Conservation (phyloP, 2,329 filamentous ascomycete genomes). For the Pseudocercospora macadamiae region DNA sequence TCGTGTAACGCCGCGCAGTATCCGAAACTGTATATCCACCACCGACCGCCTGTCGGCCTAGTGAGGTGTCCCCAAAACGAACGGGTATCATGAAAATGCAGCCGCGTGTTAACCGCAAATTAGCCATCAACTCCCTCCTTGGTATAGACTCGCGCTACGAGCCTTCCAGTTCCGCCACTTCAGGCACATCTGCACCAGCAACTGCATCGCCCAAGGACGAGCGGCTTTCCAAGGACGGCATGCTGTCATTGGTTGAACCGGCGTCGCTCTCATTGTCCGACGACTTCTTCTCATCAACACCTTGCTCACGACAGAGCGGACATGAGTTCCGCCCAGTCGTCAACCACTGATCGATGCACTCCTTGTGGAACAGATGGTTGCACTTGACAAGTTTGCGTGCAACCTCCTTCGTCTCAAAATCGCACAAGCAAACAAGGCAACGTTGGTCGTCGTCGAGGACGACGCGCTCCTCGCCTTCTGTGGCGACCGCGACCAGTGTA, state of each 20-base stretch:
- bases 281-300: conserved; percentile 55
- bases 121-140: conserved; percentile 11
- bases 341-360: conserved; percentile 74
- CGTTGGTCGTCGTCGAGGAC: conserved; percentile 50
- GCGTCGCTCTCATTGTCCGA: conserved; percentile 14
- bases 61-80: conserved; percentile 10
- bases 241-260: conserved; percentile 1
- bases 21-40: conserved; percentile 15
- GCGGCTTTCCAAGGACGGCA: neutral
- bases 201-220: neutral
- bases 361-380: conserved; percentile 67
- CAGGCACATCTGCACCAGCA: conserved; percentile 7
- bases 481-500: conserved; percentile 38
- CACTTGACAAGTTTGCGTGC: conserved; percentile 65
- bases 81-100: conserved; percentile 23
- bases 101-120: conserved; percentile 8
- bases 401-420: conserved; percentile 66
- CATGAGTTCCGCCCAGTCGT: conserved; percentile 69
- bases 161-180: conserved; percentile 15
- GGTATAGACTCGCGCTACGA: conserved; percentile 20
- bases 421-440: conserved; percentile 68
- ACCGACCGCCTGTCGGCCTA: neutral
- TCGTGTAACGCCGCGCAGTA: conserved; percentile 12
- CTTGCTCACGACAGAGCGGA: conserved; percentile 62
- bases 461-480: conserved; percentile 35